Conservation (phyloP, 140 eudicot species). For the Flaveria floridana region DNA sequence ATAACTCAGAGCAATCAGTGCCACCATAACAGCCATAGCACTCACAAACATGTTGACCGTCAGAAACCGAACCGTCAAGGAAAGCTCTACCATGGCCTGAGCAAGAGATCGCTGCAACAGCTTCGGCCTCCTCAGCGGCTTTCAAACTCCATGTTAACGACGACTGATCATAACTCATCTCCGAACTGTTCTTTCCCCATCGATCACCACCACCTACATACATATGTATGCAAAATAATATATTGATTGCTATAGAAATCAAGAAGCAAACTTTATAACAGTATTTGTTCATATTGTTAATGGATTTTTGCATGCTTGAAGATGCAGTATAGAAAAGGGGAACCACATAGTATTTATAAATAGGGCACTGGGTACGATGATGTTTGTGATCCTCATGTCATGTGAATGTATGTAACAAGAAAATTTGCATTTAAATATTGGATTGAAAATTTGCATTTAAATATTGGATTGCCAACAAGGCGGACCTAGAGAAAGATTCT, state of each 20-base stretch:
- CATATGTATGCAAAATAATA: constrained; percentile 22
- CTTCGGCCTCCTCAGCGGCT: constrained; percentile 72
- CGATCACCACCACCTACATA: constrained; percentile 2
- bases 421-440: too few species aligned
- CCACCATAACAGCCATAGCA: constrained; percentile 61
- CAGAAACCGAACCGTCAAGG: constrained; percentile 46
- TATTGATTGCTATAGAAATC: constrained; percentile 37
- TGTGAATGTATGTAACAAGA: not conserved
- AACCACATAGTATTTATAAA: not conserved
- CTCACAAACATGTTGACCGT: constrained; percentile 63
- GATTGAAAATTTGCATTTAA: too few species aligned
- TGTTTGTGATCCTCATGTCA: not conserved
- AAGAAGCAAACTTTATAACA: constrained; percentile 18
- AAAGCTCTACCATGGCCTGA: constrained; percentile 78
- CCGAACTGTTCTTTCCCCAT: not conserved
- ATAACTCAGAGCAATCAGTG: constrained; percentile 49
- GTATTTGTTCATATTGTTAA: not conserved
- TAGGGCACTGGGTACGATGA: not conserved
- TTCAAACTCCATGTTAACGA: constrained; percentile 48
- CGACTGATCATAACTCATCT: not conserved
- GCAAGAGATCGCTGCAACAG: constrained; percentile 56
- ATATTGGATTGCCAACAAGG: too few species aligned
- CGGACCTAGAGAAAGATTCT: too few species aligned
- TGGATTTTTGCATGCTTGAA: not conserved
- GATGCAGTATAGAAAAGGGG: not conserved